Evolutionary conservation across 768 basidiomycete genomes (phyloP).

Genomic region (Rhizopogon vulgaris): DNA sequence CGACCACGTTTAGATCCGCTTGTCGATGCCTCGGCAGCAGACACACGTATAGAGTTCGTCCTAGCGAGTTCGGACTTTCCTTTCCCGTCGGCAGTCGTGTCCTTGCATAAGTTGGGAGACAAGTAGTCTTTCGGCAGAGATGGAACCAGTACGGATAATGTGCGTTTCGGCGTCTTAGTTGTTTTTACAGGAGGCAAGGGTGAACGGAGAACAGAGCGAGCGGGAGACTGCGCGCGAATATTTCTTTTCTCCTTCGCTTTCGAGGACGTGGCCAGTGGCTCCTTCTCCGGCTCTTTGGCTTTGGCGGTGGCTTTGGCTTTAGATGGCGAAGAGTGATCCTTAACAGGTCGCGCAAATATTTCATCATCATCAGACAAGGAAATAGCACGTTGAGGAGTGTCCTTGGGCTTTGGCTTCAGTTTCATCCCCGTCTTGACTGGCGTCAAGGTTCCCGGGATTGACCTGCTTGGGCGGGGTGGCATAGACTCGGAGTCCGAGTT

Average conservation of each 20-base stretch:
- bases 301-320: neutral
- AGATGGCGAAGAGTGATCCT: neutral
- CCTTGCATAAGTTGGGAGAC: conserved; percentile 8
- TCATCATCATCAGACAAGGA: neutral
- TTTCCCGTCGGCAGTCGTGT: conserved; percentile 1
- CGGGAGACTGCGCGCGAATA: conserved; percentile 1
- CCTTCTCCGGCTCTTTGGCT: neutral
- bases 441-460: conserved; percentile 4
- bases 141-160: conserved; percentile 24
- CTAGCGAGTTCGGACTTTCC: conserved; percentile 2
- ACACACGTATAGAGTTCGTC: conserved; percentile 14
- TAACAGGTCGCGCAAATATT: neutral
- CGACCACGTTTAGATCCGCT: conserved; percentile 12
- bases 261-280: neutral
- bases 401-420: conserved; percentile 12
- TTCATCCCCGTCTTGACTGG: conserved; percentile 24
- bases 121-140: conserved; percentile 20
- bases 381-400: neutral
- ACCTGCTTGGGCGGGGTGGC: neutral
- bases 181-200: conserved; percentile 4
- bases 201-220: conserved; percentile 6
- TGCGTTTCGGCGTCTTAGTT: conserved; percentile 12
- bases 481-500: neutral
- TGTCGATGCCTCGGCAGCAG: conserved; percentile 19
- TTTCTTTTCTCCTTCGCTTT: conserved; percentile 1